phyloP scores from a whole-genome alignment of 2,329 filamentous ascomycete species.

The Trichoderma guizhouense region DNA sequence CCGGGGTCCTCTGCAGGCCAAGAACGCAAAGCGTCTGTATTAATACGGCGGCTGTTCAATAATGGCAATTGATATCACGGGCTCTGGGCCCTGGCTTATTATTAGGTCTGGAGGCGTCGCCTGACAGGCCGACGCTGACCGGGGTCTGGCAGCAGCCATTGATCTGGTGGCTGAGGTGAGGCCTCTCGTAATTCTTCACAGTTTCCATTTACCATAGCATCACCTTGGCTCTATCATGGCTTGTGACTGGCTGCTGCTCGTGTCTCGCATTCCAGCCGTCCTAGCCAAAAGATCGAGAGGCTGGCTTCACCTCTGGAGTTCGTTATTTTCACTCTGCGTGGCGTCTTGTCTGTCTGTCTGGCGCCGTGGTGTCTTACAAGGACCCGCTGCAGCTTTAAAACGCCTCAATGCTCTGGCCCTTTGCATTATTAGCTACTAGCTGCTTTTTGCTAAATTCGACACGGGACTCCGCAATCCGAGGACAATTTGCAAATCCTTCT shows the following conservation, averaged over 20 bases:
- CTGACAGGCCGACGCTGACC: slow-evolving; percentile 1
- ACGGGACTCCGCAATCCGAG: neutral
- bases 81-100: neutral
- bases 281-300: neutral
- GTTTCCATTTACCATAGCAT: neutral
- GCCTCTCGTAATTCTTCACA: neutral
- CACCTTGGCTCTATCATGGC: neutral
- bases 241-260: neutral
- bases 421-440: neutral
- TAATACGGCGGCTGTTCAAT: neutral
- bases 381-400: neutral
- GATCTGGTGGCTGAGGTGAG: slow-evolving; percentile 7
- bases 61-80: neutral
- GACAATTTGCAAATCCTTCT: neutral
- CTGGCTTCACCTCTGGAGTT: neutral
- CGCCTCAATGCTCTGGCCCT: neutral
- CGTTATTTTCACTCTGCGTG: neutral
- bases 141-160: neutral
- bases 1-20: neutral
- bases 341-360: neutral
- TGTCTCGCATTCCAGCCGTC: neutral
- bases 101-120: neutral
- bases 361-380: neutral
- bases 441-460: neutral
- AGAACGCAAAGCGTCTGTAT: neutral